A percentile compares a stretch with the other conserved stretches of the same genome.
These are phyloP conservation scores for Spirogloea muscicola DNA, from an alignment of 139 green algal genomes.

Conservation along the genomic window DNA sequence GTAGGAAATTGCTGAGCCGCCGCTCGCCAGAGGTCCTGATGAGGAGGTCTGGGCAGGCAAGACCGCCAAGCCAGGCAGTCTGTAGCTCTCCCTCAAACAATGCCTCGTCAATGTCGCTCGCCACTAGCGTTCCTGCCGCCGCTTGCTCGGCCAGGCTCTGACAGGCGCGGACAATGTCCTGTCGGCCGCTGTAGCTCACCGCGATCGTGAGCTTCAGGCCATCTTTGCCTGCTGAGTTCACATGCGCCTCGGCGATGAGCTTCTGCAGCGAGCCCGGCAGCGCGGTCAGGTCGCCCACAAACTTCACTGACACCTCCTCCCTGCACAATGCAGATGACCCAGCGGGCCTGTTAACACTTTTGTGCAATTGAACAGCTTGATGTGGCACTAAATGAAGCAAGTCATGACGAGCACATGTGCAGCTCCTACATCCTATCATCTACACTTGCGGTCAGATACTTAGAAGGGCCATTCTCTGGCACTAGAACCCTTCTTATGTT, in stretches of 20 bases:
- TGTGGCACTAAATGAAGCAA: too few species aligned
- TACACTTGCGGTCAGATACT: too few species aligned
- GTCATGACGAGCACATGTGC: too few species aligned
- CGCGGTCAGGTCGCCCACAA: slow-evolving; percentile 58
- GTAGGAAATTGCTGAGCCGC: slow-evolving; percentile 77
- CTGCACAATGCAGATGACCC: too few species aligned
- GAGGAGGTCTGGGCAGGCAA: slow-evolving; percentile 65
- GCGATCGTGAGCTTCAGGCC: slow-evolving; percentile 58
- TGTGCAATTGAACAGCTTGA: too few species aligned
- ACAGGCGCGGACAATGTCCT: slow-evolving; percentile 66
- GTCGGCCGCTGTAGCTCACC: slow-evolving; percentile 60
- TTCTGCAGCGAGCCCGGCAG: slow-evolving; percentile 54
- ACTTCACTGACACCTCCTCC: too few species aligned
- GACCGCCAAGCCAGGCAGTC: slow-evolving; percentile 16
- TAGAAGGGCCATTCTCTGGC: too few species aligned
- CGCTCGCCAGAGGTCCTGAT: slow-evolving; percentile 75
- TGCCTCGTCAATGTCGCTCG: slow-evolving; percentile 52
- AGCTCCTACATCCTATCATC: too few species aligned
- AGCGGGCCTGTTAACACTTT: too few species aligned
- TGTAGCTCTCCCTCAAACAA: slow-evolving; percentile 1
- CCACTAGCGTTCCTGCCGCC: slow-evolving; percentile 49
- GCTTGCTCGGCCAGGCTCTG: slow-evolving; percentile 55
- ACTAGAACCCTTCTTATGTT: too few species aligned
- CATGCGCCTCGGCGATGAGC: slow-evolving; percentile 53
- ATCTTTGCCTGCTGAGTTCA: slow-evolving; percentile 48